phyloP scores from a whole-genome alignment of 2,329 filamentous ascomycete species.

The Claviceps arundinis region DNA sequence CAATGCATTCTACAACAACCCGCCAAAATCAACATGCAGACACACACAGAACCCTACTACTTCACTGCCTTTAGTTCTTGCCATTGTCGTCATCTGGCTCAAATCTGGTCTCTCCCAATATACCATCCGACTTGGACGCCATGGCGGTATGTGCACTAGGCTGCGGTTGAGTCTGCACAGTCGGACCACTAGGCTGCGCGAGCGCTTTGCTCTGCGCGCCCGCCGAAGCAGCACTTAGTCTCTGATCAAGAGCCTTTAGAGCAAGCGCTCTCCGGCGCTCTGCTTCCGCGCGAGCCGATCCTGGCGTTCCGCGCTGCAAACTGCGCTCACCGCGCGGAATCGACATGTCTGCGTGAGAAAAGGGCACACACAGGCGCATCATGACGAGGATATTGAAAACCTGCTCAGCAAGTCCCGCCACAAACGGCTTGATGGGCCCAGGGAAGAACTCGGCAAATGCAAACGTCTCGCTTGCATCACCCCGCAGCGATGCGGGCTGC shows the following conservation, averaged over 20 bases:
- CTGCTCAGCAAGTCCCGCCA: slow-evolving; percentile 59
- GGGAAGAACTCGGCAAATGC: slow-evolving; percentile 95
- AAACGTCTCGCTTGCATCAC: slow-evolving; percentile 92
- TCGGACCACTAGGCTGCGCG: slow-evolving; percentile 34
- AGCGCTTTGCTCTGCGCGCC: slow-evolving; percentile 21
- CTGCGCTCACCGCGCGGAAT: slow-evolving; percentile 53
- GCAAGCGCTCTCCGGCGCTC: slow-evolving; percentile 81
- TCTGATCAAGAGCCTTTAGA: slow-evolving; percentile 81
- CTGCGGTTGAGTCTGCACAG: slow-evolving; percentile 43
- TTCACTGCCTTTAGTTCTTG: slow-evolving; percentile 13
- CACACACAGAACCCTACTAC: not conserved
- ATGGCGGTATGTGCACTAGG: slow-evolving; percentile 43
- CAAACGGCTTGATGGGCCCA: slow-evolving; percentile 62
- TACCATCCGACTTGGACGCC: slow-evolving; percentile 37
- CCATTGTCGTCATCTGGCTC: slow-evolving; percentile 44
- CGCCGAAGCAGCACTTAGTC: slow-evolving; percentile 69
- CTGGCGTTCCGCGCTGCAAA: slow-evolving; percentile 41
- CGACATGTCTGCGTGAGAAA: slow-evolving; percentile 68
- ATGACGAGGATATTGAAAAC: slow-evolving; percentile 65
- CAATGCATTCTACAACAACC: not conserved
- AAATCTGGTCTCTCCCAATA: slow-evolving; percentile 59
- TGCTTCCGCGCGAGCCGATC: slow-evolving; percentile 74
- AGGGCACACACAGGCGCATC: slow-evolving; percentile 69
- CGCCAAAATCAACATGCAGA: not conserved
- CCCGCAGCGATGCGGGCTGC: slow-evolving; percentile 53